Percentiles rank a stretch among this genome's conserved stretches.
These are phyloP conservation scores for Neoarthrinium moseri DNA, from an alignment of 2,329 filamentous ascomycete genomes.

Conservation along the genomic window DNA sequence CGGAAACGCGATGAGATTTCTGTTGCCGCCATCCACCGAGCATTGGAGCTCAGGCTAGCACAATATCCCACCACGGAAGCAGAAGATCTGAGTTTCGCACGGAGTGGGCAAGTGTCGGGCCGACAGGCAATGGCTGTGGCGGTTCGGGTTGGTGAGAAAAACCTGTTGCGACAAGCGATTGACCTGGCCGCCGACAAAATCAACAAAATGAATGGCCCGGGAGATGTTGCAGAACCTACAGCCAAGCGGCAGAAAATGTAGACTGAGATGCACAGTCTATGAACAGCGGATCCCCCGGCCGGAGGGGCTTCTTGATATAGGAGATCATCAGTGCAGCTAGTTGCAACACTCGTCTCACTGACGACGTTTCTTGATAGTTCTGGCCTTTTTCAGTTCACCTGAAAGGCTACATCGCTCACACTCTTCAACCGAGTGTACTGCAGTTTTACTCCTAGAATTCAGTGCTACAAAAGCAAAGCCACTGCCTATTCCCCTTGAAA, in stretches of 20 bases:
- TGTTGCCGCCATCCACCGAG: slow-evolving; percentile 36
- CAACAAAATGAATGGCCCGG: slow-evolving; percentile 13
- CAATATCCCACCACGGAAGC: slow-evolving; percentile 41
- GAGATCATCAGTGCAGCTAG: no score
- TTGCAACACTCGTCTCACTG: background rate
- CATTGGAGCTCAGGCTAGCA: slow-evolving; percentile 35
- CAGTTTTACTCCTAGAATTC: no score
- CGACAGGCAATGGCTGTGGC: slow-evolving; percentile 60
- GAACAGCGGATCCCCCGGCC: no score
- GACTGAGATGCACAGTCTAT: no score
- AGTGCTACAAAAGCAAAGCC: no score
- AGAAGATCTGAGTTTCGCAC: slow-evolving; percentile 39
- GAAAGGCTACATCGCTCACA: no score
- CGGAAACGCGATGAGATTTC: slow-evolving; percentile 46
- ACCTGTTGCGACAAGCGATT: slow-evolving; percentile 57
- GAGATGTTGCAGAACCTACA: slow-evolving; percentile 19
- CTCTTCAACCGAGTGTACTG: no score
- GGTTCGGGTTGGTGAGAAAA: slow-evolving; percentile 72
- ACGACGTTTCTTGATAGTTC: background rate
- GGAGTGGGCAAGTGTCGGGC: slow-evolving; percentile 23
- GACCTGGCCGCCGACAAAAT: slow-evolving; percentile 29
- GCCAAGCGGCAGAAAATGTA: slow-evolving; percentile 24
- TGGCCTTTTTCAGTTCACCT: no score
- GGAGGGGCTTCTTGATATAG: no score
- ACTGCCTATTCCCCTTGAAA: no score